Evolutionary conservation across 225 moss, liverwort and hornwort genomes (phyloP).

Genomic region (Pleurozium schreberi): DNA sequence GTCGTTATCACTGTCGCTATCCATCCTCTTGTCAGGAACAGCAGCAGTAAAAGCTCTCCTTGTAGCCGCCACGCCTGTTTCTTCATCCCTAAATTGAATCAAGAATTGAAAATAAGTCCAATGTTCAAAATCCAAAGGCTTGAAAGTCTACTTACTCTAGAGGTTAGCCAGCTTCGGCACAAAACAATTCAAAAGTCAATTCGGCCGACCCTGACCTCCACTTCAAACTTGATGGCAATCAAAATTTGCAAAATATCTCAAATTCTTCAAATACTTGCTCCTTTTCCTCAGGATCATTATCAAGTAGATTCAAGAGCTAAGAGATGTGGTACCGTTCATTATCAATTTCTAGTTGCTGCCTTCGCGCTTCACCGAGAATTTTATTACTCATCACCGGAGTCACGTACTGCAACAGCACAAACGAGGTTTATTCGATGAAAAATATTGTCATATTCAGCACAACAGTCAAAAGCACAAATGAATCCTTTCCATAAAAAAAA

Average conservation of each 20-base stretch:
- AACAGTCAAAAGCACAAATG: no score
- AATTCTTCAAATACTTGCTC: neutral
- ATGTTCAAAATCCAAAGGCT: neutral
- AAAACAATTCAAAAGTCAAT: neutral
- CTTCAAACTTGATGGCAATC: neutral
- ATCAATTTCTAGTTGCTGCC: slow-evolving; percentile 84
- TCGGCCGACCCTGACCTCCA: neutral
- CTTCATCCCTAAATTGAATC: slow-evolving; percentile 56
- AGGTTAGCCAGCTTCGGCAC: neutral
- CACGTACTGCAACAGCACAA: slow-evolving; percentile 50
- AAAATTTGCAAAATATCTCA: neutral
- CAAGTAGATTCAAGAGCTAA: neutral
- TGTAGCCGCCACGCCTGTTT: slow-evolving; percentile 71
- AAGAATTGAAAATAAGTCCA: neutral
- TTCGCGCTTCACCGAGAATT: slow-evolving; percentile 77
- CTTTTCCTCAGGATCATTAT: neutral
- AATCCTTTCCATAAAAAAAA: neutral
- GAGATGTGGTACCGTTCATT: slow-evolving; percentile 47
- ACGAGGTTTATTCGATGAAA: neutral
- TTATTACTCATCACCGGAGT: slow-evolving; percentile 70
- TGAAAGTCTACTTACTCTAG: neutral
- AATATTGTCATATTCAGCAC: neutral
- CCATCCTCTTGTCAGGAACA: slow-evolving; percentile 21
- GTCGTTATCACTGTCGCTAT: slow-evolving; percentile 64
- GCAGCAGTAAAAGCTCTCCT: slow-evolving; percentile 66